Conservation (phyloP, 1,284 basidiomycete genomes). For the Omphalotus olearius region DNA sequence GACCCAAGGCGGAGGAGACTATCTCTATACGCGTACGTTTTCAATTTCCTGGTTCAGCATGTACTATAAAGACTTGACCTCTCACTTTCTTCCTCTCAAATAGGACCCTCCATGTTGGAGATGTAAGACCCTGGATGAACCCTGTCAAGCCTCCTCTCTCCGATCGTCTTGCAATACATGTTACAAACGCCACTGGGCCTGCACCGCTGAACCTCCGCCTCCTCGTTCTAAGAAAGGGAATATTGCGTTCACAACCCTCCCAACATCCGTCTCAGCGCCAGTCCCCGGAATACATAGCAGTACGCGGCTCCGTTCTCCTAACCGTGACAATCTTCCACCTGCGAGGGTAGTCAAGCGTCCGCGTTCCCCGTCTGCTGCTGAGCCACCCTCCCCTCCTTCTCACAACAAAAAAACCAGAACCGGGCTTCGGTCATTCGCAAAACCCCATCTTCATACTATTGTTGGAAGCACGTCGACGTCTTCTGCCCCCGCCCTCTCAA, state of each 20-base stretch:
- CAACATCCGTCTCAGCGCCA: background rate
- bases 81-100: background rate
- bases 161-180: constrained; percentile 4
- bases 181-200: constrained; percentile 9
- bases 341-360: background rate
- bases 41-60: background rate
- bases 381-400: background rate
- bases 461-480: too few species aligned
- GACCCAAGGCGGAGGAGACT: constrained; percentile 2
- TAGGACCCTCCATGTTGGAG: constrained; percentile 9
- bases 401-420: constrained; percentile 7
- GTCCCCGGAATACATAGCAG: background rate
- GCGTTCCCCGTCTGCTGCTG: background rate
- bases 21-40: constrained; percentile 2
- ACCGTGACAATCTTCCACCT: background rate
- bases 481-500: too few species aligned
- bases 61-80: background rate
- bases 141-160: constrained; percentile 5
- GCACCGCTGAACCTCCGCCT: background rate
- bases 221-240: constrained; percentile 3
- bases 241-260: background rate
- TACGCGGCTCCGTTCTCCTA: background rate
- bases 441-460: background rate
- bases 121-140: constrained; percentile 5
- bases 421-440: background rate